These are phyloP conservation scores for Candida chauliodis DNA, from an alignment of 805 yeast species.

Conservation along the genomic window DNA sequence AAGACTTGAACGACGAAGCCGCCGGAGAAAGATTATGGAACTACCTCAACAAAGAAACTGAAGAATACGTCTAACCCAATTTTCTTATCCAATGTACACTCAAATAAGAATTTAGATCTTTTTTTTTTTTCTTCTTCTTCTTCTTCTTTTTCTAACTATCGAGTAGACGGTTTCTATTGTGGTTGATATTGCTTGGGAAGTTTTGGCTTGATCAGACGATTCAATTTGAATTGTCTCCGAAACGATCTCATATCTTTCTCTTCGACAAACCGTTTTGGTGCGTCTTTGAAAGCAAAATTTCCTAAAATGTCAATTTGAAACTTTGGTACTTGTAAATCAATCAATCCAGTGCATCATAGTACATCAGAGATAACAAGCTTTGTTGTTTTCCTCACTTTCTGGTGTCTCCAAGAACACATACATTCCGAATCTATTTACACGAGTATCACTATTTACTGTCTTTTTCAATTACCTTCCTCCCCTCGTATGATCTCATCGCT, in stretches of 20 bases:
- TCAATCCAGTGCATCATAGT: slow-evolving; percentile 43
- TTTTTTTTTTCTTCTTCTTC: slow-evolving; percentile 1
- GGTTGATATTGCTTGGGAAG: slow-evolving; percentile 12
- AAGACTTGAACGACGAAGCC: neutral
- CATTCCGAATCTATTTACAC: slow-evolving; percentile 17
- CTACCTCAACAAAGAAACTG: slow-evolving; percentile 4
- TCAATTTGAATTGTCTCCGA: slow-evolving; percentile 2
- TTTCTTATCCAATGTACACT: too few species aligned
- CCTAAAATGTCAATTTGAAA: slow-evolving; percentile 3
- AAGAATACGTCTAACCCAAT: neutral
- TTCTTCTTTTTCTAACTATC: slow-evolving; percentile 6
- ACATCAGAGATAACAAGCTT: slow-evolving; percentile 44
- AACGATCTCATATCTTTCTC: slow-evolving; percentile 29
- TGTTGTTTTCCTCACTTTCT: too few species aligned
- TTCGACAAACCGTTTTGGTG: slow-evolving; percentile 42
- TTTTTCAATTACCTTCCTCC: slow-evolving; percentile 14
- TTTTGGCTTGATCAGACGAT: slow-evolving; percentile 17
- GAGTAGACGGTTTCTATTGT: slow-evolving; percentile 7
- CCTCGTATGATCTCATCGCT: slow-evolving; percentile 32
- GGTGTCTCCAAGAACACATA: slow-evolving; percentile 52
- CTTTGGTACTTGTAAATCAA: slow-evolving; percentile 12
- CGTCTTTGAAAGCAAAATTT: slow-evolving; percentile 34
- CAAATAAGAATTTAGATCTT: neutral
- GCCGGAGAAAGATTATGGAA: slow-evolving; percentile 9
- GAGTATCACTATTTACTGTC: neutral